Conservation (phyloP, 2,329 filamentous ascomycete genomes). For the Claviceps pazoutovae region DNA sequence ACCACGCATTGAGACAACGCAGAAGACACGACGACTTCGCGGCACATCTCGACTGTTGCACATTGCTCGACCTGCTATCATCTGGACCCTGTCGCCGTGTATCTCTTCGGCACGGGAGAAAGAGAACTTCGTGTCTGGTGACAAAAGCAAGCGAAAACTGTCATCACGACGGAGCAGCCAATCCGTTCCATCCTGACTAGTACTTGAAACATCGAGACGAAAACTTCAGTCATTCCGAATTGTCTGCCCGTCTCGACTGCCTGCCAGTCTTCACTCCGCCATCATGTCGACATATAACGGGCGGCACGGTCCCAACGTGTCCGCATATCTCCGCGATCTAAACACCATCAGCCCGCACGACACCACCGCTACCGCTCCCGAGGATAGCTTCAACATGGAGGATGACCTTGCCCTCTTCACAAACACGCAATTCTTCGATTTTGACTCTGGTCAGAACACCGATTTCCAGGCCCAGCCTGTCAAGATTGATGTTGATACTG, state of each 20-base stretch:
- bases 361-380: constrained; percentile 24
- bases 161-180: background rate
- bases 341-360: constrained; percentile 58
- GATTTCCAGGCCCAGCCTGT: constrained; percentile 38
- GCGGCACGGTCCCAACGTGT: constrained; percentile 73
- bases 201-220: too few relatives aligned
- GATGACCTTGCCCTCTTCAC: constrained; percentile 68
- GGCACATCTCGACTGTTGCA: background rate
- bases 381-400: constrained; percentile 50
- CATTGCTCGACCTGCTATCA: too few relatives aligned
- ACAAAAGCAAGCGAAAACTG: background rate
- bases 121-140: too few relatives aligned
- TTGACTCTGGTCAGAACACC: constrained; percentile 50
- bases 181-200: too few relatives aligned
- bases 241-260: background rate
- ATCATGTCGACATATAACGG: constrained; percentile 61
- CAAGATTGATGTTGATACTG: constrained; percentile 27
- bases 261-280: constrained; percentile 1
- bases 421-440: constrained; percentile 71
- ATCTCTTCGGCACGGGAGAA: too few relatives aligned
- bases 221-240: too few relatives aligned
- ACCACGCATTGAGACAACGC: background rate
- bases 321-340: constrained; percentile 75
- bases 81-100: too few relatives aligned
- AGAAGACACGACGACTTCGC: background rate